These are phyloP conservation scores for Azolla pinnata DNA, from an alignment of 75 land plant species.

Conservation along the genomic window DNA sequence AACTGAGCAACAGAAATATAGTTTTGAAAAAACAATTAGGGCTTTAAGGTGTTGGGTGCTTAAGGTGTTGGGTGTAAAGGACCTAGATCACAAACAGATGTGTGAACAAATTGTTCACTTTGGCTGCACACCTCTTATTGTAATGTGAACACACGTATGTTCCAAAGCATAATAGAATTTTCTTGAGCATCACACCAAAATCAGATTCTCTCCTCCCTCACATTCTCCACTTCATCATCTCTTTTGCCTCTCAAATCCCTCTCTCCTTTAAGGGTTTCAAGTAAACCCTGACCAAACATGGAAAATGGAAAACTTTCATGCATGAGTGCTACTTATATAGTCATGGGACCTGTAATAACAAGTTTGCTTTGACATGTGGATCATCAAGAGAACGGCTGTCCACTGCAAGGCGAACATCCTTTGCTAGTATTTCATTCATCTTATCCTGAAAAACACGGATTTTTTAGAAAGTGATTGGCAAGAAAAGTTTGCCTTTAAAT, in stretches of 20 bases:
- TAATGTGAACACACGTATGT: too few species aligned
- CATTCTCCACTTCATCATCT: too few species aligned
- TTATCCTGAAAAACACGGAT: slow-evolving; percentile 49
- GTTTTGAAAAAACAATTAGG: neutral
- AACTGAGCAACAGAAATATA: too few species aligned
- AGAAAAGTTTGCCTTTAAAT: neutral
- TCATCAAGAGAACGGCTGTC: slow-evolving; percentile 72
- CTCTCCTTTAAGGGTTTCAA: too few species aligned
- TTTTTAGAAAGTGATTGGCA: neutral
- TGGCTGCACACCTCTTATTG: too few species aligned
- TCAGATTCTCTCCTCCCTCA: too few species aligned
- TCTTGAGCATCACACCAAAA: too few species aligned
- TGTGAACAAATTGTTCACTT: too few species aligned
- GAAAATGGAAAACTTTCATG: neutral
- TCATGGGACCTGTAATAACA: slow-evolving; percentile 85
- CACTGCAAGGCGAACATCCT: slow-evolving; percentile 51
- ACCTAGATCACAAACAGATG: too few species aligned
- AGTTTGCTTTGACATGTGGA: slow-evolving; percentile 91
- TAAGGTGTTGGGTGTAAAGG: neutral
- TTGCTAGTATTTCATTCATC: slow-evolving; percentile 53
- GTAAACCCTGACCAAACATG: too few species aligned
- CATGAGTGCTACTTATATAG: neutral
- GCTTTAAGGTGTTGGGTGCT: neutral
- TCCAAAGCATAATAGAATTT: too few species aligned
- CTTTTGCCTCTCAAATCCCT: too few species aligned